phyloP scores from a whole-genome alignment of 192 early-diverging fungal genomes.

The Coemansia sp. region DNA sequence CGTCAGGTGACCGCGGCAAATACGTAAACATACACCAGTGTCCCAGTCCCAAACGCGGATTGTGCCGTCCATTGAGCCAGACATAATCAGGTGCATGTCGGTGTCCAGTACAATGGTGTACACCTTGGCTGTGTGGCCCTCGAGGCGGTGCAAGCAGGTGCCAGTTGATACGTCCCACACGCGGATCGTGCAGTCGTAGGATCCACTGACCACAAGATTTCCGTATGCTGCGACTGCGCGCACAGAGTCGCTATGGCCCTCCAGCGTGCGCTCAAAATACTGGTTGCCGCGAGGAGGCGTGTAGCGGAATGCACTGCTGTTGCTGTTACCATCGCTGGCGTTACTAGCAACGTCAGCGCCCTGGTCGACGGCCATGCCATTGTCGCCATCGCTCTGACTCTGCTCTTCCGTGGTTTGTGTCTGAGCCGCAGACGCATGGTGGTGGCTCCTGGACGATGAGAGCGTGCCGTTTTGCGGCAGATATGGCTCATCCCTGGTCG shows the following conservation, averaged over 20 bases:
- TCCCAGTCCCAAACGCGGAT: slow-evolving; percentile 91
- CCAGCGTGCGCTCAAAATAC: slow-evolving; percentile 78
- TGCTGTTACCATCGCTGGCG: background rate
- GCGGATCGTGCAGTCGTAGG: slow-evolving; percentile 88
- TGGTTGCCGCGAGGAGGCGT: slow-evolving; percentile 58
- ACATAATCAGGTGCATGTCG: slow-evolving; percentile 81
- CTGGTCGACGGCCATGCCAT: slow-evolving; percentile 19
- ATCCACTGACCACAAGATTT: slow-evolving; percentile 84
- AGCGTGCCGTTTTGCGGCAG: slow-evolving; percentile 22
- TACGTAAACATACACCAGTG: slow-evolving; percentile 74
- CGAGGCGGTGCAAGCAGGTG: slow-evolving; percentile 62
- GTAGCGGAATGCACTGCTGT: background rate
- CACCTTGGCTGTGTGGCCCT: slow-evolving; percentile 92
- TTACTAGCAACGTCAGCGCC: slow-evolving; percentile 1
- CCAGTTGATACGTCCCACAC: slow-evolving; percentile 89
- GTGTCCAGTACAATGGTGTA: slow-evolving; percentile 91
- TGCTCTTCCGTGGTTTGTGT: background rate
- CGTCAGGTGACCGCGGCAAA: slow-evolving; percentile 88
- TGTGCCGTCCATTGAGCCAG: slow-evolving; percentile 91
- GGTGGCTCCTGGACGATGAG: background rate
- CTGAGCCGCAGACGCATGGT: slow-evolving; percentile 8
- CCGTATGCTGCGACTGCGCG: slow-evolving; percentile 90
- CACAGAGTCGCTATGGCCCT: slow-evolving; percentile 88
- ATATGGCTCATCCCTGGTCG: slow-evolving; percentile 58
- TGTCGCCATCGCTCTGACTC: background rate